Evolutionary conservation across 2,329 filamentous ascomycete genomes (phyloP).

Genomic region (Colletotrichum kahawae): DNA sequence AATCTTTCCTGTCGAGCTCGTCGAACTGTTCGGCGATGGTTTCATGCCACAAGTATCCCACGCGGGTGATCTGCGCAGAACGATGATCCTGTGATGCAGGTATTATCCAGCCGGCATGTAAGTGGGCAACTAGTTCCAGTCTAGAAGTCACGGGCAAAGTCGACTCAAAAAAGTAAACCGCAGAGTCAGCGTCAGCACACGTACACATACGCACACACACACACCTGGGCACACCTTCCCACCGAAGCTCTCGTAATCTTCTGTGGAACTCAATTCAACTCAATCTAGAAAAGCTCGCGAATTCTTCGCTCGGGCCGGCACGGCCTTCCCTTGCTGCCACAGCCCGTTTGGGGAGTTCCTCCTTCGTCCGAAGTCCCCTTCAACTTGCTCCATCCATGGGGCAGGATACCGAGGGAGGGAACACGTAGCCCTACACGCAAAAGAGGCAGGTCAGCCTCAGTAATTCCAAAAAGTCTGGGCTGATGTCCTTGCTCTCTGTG

Average conservation of each 20-base stretch:
- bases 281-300: background rate
- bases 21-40: background rate
- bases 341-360: background rate
- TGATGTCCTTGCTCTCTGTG: background rate
- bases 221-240: background rate
- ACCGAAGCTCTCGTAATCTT: background rate
- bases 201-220: background rate
- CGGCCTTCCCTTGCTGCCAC: background rate
- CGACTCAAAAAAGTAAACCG: background rate
- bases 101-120: background rate
- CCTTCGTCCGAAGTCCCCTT: slow-evolving; percentile 2
- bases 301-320: background rate
- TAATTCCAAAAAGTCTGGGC: background rate
- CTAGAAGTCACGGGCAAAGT: background rate
- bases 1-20: background rate
- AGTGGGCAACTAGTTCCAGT: background rate
- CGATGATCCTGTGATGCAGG: background rate
- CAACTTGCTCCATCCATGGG: background rate
- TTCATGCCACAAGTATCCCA: background rate
- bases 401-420: background rate
- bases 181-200: background rate
- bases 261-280: background rate
- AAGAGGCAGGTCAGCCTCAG: background rate
- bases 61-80: background rate
- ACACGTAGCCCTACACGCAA: background rate